Conservation (phyloP, 1,139 yeast genomes). For the Taphrina pruni region DNA sequence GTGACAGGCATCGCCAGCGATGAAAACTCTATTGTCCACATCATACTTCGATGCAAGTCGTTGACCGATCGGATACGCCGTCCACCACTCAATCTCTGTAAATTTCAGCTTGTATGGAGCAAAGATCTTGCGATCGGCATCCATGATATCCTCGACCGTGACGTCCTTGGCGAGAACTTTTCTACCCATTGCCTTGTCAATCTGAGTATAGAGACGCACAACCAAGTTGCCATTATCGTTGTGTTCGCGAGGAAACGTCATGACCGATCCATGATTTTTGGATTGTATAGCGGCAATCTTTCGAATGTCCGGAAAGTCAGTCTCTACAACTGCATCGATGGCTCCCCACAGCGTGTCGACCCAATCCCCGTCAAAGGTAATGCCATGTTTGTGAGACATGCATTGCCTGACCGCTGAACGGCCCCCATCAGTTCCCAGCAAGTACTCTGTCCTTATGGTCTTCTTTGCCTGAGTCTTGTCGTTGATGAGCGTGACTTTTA, state of each 20-base stretch:
- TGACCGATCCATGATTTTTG: slow-evolving; percentile 51
- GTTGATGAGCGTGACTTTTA: slow-evolving; percentile 49
- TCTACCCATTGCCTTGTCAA: slow-evolving; percentile 49
- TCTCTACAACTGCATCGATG: slow-evolving; percentile 53
- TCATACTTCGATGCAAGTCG: slow-evolving; percentile 52
- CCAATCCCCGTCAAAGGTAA: slow-evolving; percentile 53
- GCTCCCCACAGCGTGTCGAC: slow-evolving; percentile 56
- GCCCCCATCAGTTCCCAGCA: slow-evolving; percentile 55
- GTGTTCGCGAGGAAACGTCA: slow-evolving; percentile 54
- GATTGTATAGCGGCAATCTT: slow-evolving; percentile 54
- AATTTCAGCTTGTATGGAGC: slow-evolving; percentile 52
- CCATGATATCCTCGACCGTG: slow-evolving; percentile 51
- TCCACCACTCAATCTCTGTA: slow-evolving; percentile 53
- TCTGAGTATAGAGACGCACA: slow-evolving; percentile 52
- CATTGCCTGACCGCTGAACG: slow-evolving; percentile 54
- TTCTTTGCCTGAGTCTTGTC: slow-evolving; percentile 33
- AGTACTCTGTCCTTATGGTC: slow-evolving; percentile 51
- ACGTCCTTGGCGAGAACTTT: slow-evolving; percentile 42
- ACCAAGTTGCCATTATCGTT: slow-evolving; percentile 46
- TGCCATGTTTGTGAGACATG: slow-evolving; percentile 45
- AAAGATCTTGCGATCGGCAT: slow-evolving; percentile 52
- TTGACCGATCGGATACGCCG: slow-evolving; percentile 55
- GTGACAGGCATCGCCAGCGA: slow-evolving; percentile 56
- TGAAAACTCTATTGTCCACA: slow-evolving; percentile 50
- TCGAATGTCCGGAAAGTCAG: slow-evolving; percentile 55